These are phyloP conservation scores for Cyclotella distinguenda DNA, from an alignment of 108 stramenopile genomes.

Conservation along the genomic window DNA sequence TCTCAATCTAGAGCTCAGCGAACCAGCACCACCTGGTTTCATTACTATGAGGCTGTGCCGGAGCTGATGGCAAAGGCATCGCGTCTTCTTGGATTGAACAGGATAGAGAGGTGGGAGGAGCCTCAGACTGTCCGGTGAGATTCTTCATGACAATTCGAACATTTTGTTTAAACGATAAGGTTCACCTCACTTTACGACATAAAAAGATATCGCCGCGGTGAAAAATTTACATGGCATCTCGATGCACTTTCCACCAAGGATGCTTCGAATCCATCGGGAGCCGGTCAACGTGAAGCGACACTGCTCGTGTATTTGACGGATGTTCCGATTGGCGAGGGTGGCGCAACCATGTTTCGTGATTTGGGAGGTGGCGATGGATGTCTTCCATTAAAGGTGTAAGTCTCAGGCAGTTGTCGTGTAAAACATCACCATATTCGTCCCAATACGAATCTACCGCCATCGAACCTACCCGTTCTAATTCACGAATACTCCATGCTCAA, in stretches of 20 bases:
- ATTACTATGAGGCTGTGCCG: conserved; percentile 67
- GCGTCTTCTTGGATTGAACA: conserved; percentile 65
- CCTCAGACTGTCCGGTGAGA: conserved; percentile 76
- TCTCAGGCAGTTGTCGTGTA: not conserved
- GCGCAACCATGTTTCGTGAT: conserved; percentile 84
- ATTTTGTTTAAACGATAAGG: not conserved
- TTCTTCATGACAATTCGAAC: not conserved
- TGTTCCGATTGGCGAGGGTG: conserved; percentile 54
- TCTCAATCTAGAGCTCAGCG: conserved; percentile 59
- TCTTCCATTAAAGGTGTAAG: conserved; percentile 55
- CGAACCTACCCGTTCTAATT: not conserved
- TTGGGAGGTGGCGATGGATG: conserved; percentile 38
- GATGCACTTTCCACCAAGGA: conserved; percentile 71
- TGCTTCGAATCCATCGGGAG: conserved; percentile 26
- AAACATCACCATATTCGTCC: too few species aligned
- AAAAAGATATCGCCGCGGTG: conserved; percentile 55
- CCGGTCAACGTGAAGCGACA: conserved; percentile 77
- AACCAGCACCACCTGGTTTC: conserved; percentile 81
- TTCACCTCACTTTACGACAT: not conserved
- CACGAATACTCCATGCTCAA: not conserved
- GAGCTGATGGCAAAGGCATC: conserved; percentile 80
- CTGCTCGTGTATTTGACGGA: conserved; percentile 78
- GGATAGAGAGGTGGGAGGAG: conserved; percentile 75
- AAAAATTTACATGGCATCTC: conserved; percentile 86
- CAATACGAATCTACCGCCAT: not conserved